A percentile compares a stretch with the other conserved stretches of the same genome.
These are phyloP conservation scores for Komagataella pastoris DNA, from an alignment of 805 yeast genomes.

Conservation along the genomic window DNA sequence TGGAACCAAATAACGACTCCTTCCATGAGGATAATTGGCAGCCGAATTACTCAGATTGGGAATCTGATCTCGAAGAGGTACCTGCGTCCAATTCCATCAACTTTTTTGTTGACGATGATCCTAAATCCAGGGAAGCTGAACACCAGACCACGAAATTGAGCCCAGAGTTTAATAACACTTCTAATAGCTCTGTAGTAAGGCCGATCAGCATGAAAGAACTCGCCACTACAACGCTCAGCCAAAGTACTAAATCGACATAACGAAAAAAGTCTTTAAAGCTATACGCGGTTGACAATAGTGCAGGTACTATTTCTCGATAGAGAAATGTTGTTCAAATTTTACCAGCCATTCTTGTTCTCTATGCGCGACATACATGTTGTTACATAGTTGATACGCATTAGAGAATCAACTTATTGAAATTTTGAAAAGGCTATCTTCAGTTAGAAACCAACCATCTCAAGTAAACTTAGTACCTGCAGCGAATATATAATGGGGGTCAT, in stretches of 20 bases:
- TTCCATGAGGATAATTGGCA: slow-evolving; percentile 2
- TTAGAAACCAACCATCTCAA: neutral
- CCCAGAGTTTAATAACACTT: neutral
- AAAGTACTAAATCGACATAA: neutral
- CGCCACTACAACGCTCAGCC: neutral
- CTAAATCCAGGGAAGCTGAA: neutral
- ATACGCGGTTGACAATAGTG: neutral
- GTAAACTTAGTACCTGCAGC: neutral
- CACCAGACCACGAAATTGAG: neutral
- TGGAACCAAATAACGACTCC: neutral
- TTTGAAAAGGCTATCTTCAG: neutral
- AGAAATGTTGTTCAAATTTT: neutral
- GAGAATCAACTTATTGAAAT: too few species aligned
- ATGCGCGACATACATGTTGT: neutral
- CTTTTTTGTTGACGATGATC: neutral
- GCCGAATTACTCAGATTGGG: slow-evolving; percentile 2
- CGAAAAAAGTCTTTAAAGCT: neutral
- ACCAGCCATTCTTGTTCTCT: neutral
- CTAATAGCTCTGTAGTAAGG: neutral
- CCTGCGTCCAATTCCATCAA: neutral
- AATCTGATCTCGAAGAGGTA: neutral
- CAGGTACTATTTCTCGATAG: neutral
- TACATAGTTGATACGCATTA: neutral
- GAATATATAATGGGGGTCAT: neutral
- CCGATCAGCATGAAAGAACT: neutral